A percentile compares a stretch with the other conserved stretches of the same genome.
These are phyloP conservation scores for Tubosaeta sp. DNA, from an alignment of 768 basidiomycete species.

Conservation along the genomic window DNA sequence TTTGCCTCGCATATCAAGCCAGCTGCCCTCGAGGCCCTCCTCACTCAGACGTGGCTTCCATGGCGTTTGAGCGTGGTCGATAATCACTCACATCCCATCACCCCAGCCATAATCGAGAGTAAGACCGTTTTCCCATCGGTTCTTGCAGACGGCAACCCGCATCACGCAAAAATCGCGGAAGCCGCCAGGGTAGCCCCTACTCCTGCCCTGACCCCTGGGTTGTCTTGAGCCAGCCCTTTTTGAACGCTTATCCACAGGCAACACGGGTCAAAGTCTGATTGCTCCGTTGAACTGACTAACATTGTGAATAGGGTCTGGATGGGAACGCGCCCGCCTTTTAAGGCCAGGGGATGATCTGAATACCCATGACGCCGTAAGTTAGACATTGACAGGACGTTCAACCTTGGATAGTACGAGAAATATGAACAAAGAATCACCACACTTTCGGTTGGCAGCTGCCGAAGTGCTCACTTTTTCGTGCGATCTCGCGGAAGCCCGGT, in stretches of 20 bases:
- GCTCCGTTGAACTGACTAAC: not conserved
- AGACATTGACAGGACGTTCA: conserved; percentile 1
- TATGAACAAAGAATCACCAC: conserved; percentile 10
- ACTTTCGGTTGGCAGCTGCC: conserved; percentile 7
- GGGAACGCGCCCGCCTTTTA: conserved; percentile 11
- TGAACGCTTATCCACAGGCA: not conserved
- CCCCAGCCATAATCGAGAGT: not conserved
- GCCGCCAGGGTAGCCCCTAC: not conserved
- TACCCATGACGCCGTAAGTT: conserved; percentile 13
- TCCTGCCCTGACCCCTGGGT: conserved; percentile 17
- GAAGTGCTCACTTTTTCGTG: conserved; percentile 1
- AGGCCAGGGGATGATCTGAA: not conserved
- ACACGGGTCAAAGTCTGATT: not conserved
- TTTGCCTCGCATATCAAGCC: conserved; percentile 24
- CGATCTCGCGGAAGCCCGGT: conserved; percentile 6
- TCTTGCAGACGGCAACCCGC: not conserved
- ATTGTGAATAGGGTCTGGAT: conserved; percentile 1
- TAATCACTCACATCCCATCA: conserved; percentile 10
- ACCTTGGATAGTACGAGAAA: conserved; percentile 1
- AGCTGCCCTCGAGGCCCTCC: conserved; percentile 11
- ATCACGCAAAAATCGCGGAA: not conserved
- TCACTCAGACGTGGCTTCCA: conserved; percentile 8
- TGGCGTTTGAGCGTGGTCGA: conserved; percentile 22
- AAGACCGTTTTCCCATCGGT: not conserved
- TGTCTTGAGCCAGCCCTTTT: conserved; percentile 9